phyloP scores from a whole-genome alignment of 352 stramenopile species.

The Globisporangium cederbergense region DNA sequence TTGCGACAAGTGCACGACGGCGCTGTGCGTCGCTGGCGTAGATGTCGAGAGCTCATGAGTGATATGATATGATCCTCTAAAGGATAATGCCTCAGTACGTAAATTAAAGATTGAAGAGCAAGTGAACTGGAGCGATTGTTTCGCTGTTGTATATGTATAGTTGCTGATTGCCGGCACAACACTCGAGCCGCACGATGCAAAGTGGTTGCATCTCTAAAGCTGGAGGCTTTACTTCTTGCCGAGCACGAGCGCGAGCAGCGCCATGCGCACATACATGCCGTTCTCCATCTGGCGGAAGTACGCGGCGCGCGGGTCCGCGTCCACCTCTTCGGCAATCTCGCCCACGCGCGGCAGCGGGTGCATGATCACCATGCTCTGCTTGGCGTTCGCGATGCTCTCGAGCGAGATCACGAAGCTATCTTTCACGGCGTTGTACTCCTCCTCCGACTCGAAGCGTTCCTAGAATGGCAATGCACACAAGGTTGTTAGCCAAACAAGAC shows the following conservation, averaged over 20 bases:
- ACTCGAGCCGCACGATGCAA: background rate
- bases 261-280: constrained; percentile 99
- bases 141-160: background rate
- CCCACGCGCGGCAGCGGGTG: constrained; percentile 97
- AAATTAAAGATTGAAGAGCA: constrained; percentile 1
- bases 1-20: constrained; percentile 32
- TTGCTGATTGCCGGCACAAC: background rate
- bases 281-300: constrained; percentile 99
- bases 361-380: constrained; percentile 95
- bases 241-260: constrained; percentile 93
- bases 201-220: background rate
- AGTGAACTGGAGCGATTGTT: background rate
- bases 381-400: constrained; percentile 75
- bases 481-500: background rate
- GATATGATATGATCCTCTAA: background rate
- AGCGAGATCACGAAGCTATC: constrained; percentile 81
- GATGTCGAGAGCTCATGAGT: constrained; percentile 7
- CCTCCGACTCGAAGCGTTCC: constrained; percentile 94
- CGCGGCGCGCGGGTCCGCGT: constrained; percentile 92
- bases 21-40: constrained; percentile 26
- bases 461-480: constrained; percentile 19
- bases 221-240: constrained; percentile 53
- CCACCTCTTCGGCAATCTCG: constrained; percentile 96
- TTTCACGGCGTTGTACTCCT: constrained; percentile 95
- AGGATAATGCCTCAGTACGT: background rate